phyloP scores from a whole-genome alignment of 371 early-diverging fungal genomes.

The Ordospora pajunii region DNA sequence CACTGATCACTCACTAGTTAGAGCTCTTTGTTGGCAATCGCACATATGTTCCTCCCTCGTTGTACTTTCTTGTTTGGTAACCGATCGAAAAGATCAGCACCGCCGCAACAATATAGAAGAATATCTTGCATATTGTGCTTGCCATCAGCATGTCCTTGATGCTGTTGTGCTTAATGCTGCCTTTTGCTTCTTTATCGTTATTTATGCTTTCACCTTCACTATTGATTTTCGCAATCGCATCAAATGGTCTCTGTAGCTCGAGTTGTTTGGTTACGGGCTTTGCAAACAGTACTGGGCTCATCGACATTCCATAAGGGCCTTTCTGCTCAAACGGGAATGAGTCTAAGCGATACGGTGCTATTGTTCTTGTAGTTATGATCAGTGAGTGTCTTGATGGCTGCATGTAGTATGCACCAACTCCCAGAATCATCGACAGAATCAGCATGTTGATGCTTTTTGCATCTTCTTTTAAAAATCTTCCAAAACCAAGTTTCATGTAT shows the following conservation, averaged over 20 bases:
- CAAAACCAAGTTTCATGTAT: background rate
- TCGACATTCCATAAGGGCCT: background rate
- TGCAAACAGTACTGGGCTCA: background rate
- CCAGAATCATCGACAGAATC: background rate
- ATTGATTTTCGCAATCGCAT: background rate
- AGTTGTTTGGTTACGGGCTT: background rate
- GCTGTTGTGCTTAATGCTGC: background rate
- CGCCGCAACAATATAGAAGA: constrained; percentile 26
- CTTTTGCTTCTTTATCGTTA: background rate
- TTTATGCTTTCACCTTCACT: background rate
- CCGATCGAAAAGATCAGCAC: constrained; percentile 31
- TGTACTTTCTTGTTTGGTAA: constrained; percentile 52
- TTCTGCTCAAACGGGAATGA: background rate
- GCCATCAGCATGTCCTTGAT: constrained; percentile 1
- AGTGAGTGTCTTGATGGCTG: constrained; percentile 21
- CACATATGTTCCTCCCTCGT: constrained; percentile 47
- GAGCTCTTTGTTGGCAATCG: constrained; percentile 42
- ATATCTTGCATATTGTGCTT: background rate
- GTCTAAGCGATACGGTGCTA: constrained; percentile 5
- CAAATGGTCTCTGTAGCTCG: background rate
- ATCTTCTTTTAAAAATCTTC: background rate
- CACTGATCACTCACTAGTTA: background rate
- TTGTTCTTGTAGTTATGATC: constrained; percentile 26
- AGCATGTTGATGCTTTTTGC: background rate
- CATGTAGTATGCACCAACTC: background rate